phyloP scores from a whole-genome alignment of 2,329 filamentous ascomycete species.

The Paecilomyces sp. region DNA sequence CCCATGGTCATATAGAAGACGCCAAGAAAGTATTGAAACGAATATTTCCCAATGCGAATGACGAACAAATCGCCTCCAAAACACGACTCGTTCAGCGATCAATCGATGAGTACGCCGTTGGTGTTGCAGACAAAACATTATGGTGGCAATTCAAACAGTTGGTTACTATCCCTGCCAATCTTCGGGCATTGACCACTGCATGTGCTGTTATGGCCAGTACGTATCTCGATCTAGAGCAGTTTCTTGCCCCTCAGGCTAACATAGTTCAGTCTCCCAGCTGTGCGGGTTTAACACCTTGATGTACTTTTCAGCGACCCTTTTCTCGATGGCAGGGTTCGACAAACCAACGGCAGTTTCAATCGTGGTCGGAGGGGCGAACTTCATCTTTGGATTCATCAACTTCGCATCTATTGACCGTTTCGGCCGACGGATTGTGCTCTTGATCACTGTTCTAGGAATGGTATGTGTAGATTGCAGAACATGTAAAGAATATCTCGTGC shows the following conservation, averaged over 20 bases:
- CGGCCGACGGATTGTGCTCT: constrained; percentile 38
- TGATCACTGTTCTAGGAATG: constrained; percentile 40
- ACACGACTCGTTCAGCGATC: constrained; percentile 33
- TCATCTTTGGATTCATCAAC: constrained; percentile 43
- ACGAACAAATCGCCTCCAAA: constrained; percentile 39
- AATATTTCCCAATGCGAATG: constrained; percentile 21
- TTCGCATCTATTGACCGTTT: constrained; percentile 38
- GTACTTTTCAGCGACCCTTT: constrained; percentile 39
- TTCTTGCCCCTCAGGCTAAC: too few species aligned
- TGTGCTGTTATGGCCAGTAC: constrained; percentile 39
- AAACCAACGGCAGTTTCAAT: constrained; percentile 45
- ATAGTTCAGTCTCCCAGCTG: constrained; percentile 30
- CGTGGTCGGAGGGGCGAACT: constrained; percentile 26
- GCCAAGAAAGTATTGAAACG: constrained; percentile 27
- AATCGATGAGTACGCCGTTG: constrained; percentile 31
- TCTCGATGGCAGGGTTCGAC: constrained; percentile 43
- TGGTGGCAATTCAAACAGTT: constrained; percentile 42
- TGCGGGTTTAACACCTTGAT: constrained; percentile 39
- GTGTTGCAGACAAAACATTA: constrained; percentile 29
- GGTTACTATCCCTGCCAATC: constrained; percentile 37
- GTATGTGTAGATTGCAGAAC: constrained; percentile 6
- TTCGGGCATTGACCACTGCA: constrained; percentile 37
- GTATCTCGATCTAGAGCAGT: too few species aligned
- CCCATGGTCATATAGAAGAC: constrained; percentile 34
- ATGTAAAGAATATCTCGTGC: background rate